These are phyloP conservation scores for Annulohypoxylon truncatum DNA, from an alignment of 2,329 filamentous ascomycete species.

Conservation along the genomic window DNA sequence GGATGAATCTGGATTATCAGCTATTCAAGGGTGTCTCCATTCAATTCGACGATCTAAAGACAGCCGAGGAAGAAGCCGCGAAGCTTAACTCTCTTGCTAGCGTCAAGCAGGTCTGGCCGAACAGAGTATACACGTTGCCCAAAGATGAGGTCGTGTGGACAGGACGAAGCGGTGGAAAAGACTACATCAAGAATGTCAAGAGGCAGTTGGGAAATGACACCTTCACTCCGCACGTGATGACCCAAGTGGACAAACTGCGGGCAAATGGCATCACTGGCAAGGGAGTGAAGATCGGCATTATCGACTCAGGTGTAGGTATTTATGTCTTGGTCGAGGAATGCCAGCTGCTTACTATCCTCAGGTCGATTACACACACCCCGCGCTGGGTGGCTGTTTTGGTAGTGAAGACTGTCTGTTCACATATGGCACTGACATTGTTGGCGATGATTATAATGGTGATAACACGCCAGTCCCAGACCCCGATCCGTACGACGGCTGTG, in stretches of 20 bases:
- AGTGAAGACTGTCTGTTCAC: constrained; percentile 68
- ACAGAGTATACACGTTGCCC: constrained; percentile 59
- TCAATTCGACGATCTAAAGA: constrained; percentile 61
- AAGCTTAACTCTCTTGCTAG: constrained; percentile 56
- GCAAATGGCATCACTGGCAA: constrained; percentile 61
- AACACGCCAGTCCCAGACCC: constrained; percentile 47
- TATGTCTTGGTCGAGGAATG: neutral
- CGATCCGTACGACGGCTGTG: constrained; percentile 64
- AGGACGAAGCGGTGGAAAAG: constrained; percentile 49
- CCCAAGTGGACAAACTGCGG: constrained; percentile 65
- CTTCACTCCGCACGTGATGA: constrained; percentile 66
- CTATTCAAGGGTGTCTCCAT: constrained; percentile 67
- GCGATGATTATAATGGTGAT: constrained; percentile 61
- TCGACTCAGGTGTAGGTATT: constrained; percentile 65
- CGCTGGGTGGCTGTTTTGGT: constrained; percentile 73
- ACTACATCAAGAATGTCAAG: constrained; percentile 46
- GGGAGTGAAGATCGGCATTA: constrained; percentile 64
- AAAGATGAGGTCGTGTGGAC: constrained; percentile 59
- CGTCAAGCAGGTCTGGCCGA: constrained; percentile 63
- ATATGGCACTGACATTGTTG: constrained; percentile 61
- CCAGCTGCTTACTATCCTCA: constrained; percentile 43
- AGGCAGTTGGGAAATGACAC: constrained; percentile 53
- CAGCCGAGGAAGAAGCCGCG: constrained; percentile 56
- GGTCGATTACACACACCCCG: constrained; percentile 72
- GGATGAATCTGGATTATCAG: constrained; percentile 61